Base-by-base conservation (phyloP, 2,329 filamentous ascomycete species). In the Cladorrhinum sp. region DNA sequence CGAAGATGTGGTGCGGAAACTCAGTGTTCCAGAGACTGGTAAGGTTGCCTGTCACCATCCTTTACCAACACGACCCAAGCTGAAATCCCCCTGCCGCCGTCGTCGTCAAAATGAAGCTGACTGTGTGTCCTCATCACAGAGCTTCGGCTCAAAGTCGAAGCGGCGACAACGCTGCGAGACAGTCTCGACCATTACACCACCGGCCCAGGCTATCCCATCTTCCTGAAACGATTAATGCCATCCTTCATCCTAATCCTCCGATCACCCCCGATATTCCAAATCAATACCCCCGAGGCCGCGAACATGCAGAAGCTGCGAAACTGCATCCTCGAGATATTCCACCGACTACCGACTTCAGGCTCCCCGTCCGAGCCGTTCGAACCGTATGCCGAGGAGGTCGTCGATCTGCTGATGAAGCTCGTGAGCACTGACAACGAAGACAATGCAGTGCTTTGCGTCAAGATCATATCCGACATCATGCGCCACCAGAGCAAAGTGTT, bases 371-470 rank as follows among this genome's bases (percentile, higher is more conserved):
- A 97, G 69, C 86, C 86, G 1, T 88, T 97, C 76, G 93, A 98
- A 73, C 90, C 88, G 0, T 96, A 94, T 74, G 93, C 94, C 42
- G 84, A 87, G 66, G 91, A 96, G 72, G 88, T 96, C 63, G 91
- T 97, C 62, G 93, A 97, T 72, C 82, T 96, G 66, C 82, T 98
- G 65, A 94, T 98, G 87, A 84, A 86, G 58, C 79, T 99, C 61
- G 92, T 98, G 62, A 87, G 89, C 67, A 89, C 86, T 48, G 95
- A 99, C 75, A 99, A 99, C 70, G 95, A 99, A 76, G 95, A 99
- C 65, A 99, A 99, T 81, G 95, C 94, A 1, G 92, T 96, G n/a
- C 79, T 99, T 64, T 97, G 94, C 73, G 92, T 99, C 77, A 99
- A 99, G 80, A 96, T 94, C 14, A 92, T 96, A 56, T 97, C 96